These are phyloP conservation scores for Leccinum subgranulosum DNA, from an alignment of 768 basidiomycete genomes.

Conservation along the genomic window DNA sequence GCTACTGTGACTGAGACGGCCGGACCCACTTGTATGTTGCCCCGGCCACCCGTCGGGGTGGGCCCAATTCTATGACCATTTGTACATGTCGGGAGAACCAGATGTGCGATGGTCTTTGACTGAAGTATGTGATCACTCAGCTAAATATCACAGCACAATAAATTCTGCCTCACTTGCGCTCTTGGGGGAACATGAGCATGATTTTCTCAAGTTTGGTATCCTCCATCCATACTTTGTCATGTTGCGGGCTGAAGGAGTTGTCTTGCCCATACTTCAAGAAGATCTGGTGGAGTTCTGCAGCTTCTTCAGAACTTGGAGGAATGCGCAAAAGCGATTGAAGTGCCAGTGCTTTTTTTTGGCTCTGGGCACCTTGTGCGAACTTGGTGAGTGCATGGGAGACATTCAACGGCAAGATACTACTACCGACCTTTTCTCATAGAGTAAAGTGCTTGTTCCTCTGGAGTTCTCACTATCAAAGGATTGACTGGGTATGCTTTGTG, in stretches of 20 bases:
- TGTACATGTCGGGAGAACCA: too few species aligned
- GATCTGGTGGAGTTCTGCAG: conserved; percentile 62
- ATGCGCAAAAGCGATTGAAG: conserved; percentile 64
- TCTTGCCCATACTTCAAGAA: conserved; percentile 59
- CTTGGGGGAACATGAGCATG: conserved; percentile 83
- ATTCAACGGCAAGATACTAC: neutral
- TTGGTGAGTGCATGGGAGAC: neutral
- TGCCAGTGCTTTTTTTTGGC: conserved; percentile 49
- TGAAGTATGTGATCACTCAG: too few species aligned
- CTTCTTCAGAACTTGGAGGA: conserved; percentile 71
- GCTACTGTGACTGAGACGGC: too few species aligned
- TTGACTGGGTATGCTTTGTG: conserved; percentile 64
- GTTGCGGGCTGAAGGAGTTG: conserved; percentile 21
- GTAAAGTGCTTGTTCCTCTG: conserved; percentile 62
- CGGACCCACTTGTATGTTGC: too few species aligned
- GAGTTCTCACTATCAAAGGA: conserved; percentile 52
- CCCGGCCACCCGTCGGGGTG: too few species aligned
- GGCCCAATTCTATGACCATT: too few species aligned
- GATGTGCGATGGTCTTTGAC: too few species aligned
- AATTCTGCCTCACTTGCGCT: conserved; percentile 59
- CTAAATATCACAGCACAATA: neutral
- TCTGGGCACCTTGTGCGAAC: conserved; percentile 51
- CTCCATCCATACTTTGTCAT: conserved; percentile 68
- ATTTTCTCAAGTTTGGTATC: conserved; percentile 68
- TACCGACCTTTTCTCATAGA: conserved; percentile 65